Conservation (phyloP, 495 filamentous ascomycete genomes). For the Antarctomyces pellizariae region DNA sequence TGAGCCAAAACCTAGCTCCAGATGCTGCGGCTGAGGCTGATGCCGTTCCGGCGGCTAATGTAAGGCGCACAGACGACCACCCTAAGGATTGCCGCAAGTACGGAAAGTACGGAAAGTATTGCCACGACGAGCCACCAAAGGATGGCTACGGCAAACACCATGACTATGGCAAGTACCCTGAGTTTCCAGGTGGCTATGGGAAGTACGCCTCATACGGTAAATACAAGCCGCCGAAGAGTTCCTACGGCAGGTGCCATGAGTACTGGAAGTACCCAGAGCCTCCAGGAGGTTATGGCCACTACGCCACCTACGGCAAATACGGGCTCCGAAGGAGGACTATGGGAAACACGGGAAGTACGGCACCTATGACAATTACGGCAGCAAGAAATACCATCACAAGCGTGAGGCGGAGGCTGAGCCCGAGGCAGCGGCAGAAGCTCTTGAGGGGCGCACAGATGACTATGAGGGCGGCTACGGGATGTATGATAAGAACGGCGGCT, state of each 20-base stretch:
- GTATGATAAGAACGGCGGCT: constrained; percentile 1
- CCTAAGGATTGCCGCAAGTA: constrained; percentile 4
- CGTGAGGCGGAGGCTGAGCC: constrained; percentile 4
- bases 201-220: constrained; percentile 5
- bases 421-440: constrained; percentile 2
- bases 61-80: constrained; percentile 1
- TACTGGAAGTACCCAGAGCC: not conserved
- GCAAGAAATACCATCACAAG: too few relatives aligned
- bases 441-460: not conserved
- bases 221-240: constrained; percentile 1
- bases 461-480: constrained; percentile 3
- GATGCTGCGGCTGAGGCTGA: constrained; percentile 2
- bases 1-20: too few relatives aligned
- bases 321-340: not conserved
- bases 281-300: not conserved
- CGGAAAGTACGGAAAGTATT: constrained; percentile 3
- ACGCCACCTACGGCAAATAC: not conserved
- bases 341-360: not conserved
- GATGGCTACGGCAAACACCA: not conserved
- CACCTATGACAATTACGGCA: not conserved
- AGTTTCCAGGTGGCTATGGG: constrained; percentile 2
- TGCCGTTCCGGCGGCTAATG: not conserved
- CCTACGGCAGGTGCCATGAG: not conserved
- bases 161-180: constrained; percentile 1
- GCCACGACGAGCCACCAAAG: constrained; percentile 2